Base-by-base conservation (phyloP, 148 eudicot species). In the Diospyros lotus region DNA sequence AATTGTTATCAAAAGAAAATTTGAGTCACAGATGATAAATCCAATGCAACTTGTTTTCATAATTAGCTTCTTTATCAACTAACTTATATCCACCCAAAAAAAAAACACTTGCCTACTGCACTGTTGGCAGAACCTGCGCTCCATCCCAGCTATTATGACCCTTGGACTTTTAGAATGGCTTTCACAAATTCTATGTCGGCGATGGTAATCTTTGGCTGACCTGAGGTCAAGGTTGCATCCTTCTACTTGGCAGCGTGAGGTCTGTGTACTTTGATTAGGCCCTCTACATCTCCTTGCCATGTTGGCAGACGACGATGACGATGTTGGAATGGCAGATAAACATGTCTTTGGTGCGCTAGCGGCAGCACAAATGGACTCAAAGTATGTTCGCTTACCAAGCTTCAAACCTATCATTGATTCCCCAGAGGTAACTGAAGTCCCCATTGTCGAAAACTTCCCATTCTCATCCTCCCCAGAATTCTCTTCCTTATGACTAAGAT, bases 151-250 rank as follows among this genome's bases (percentile, higher is more conserved):
- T 38, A 91, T 83, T 69, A 83, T 73, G 48, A 91, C 97, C 82
- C 78, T 85, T 9, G 90, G 86, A 77, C 88, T 77, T 78, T 91
- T 91, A 43, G 97, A 86, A 74, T 91, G 97, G 63, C 38, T 79
- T 76, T 86, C 93, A 73, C 97, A 91, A 71, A 91, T 93, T 86
- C 90, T 76, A 77, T 89, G 90, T 80, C 87, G 84, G 53, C 87
- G 85, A 60, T 89, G 92, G 81, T 89, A 89, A 63, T 87, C 89
- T 77, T 88, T 88, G 45, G 91, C 86, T 18, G 86, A 82, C 9
- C 85, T 86, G 71, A 88, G 91, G 68, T 88, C 87, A 41, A 86
- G 81, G 65, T 80, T 69, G 78, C 91, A 88, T 61, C 91, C 91
- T 78, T 89, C 88, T 53, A 89, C 92, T 78, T 87, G 92, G 77